phyloP scores from a whole-genome alignment of 2,329 filamentous ascomycete species.

The Penicillium decumbens region DNA sequence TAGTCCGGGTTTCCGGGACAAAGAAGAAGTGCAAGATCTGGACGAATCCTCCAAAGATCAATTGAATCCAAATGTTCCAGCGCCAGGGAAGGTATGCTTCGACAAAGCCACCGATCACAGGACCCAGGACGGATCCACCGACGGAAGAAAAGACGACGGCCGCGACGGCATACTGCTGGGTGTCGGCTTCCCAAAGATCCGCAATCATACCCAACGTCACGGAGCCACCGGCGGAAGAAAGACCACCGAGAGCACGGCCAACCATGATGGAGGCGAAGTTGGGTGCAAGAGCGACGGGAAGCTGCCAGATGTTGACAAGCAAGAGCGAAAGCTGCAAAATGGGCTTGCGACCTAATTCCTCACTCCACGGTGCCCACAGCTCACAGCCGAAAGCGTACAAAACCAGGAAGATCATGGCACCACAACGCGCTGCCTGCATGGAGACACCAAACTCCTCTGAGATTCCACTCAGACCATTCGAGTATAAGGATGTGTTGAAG shows the following conservation, averaged over 20 bases:
- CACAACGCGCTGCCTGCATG: constrained; percentile 63
- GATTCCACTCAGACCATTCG: constrained; percentile 63
- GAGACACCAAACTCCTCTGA: constrained; percentile 64
- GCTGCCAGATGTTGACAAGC: constrained; percentile 72
- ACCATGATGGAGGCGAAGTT: constrained; percentile 69
- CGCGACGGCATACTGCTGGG: constrained; percentile 70
- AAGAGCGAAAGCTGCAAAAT: constrained; percentile 69
- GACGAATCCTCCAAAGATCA: constrained; percentile 69
- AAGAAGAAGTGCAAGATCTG: constrained; percentile 63
- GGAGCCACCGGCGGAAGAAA: constrained; percentile 67
- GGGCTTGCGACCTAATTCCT: constrained; percentile 73
- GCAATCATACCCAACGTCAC: constrained; percentile 72
- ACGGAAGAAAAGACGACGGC: constrained; percentile 76
- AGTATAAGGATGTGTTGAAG: constrained; percentile 71
- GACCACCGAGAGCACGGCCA: constrained; percentile 64
- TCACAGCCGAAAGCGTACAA: constrained; percentile 82
- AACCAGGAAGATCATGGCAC: constrained; percentile 73
- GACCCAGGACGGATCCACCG: constrained; percentile 69
- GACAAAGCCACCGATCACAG: constrained; percentile 73
- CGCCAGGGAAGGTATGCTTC: constrained; percentile 64
- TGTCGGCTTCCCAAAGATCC: constrained; percentile 66
- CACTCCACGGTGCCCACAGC: constrained; percentile 82
- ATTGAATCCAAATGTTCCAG: constrained; percentile 80
- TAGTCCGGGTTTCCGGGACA: constrained; percentile 73
- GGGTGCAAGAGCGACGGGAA: constrained; percentile 66